Conservation (phyloP, 1,284 basidiomycete species). For the Lentinula novae-zelandiae region DNA sequence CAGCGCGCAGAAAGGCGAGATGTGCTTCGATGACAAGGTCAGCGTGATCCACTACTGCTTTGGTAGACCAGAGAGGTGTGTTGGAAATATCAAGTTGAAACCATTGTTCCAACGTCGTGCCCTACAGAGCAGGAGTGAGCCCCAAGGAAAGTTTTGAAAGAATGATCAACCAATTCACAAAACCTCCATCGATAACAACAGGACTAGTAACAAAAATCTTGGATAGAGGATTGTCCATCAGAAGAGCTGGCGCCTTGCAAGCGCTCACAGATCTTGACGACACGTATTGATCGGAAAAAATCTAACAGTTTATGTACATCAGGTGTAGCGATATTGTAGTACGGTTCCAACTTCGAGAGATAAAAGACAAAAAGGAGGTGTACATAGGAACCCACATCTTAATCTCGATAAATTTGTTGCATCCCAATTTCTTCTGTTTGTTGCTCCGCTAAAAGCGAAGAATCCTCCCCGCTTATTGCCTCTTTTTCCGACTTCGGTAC, state of each 20-base stretch:
- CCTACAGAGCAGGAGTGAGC: constrained; percentile 19
- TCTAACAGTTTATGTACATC: too few relatives aligned
- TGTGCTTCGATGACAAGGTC: constrained; percentile 55
- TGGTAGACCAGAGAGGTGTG: constrained; percentile 67
- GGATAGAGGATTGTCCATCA: not conserved
- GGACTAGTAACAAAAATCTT: not conserved
- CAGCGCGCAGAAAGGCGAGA: constrained; percentile 53
- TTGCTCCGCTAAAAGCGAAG: not conserved
- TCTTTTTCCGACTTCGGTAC: not conserved
- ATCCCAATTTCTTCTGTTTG: not conserved
- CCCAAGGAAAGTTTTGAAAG: not conserved
- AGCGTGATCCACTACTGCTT: constrained; percentile 50
- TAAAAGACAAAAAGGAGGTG: not conserved
- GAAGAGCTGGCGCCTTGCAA: not conserved
- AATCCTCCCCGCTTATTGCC: not conserved
- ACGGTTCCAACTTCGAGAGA: not conserved
- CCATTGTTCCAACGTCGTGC: constrained; percentile 63
- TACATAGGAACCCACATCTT: not conserved
- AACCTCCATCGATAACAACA: constrained; percentile 54
- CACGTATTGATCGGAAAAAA: not conserved
- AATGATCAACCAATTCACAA: constrained; percentile 31
- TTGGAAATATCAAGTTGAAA: constrained; percentile 50
- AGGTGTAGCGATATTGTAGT: too few relatives aligned
- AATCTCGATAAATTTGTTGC: not conserved
- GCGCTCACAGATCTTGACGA: not conserved